These are phyloP conservation scores for Mucor mucedo DNA, from an alignment of 371 early-diverging fungal species.

Conservation along the genomic window DNA sequence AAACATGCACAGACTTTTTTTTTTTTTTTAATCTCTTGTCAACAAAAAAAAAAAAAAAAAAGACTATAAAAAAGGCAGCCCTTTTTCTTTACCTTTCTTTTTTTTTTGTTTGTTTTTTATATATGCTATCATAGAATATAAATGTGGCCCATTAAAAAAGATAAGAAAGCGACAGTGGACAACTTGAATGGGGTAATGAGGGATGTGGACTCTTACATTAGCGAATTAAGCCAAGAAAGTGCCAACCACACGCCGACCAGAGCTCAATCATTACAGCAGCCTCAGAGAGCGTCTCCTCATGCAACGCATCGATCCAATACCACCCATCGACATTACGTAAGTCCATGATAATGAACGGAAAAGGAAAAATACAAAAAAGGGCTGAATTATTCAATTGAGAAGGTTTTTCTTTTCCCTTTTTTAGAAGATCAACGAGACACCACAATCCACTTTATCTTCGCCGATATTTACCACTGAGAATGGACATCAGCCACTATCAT, in stretches of 20 bases:
- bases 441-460: not conserved
- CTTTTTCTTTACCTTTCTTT: too few relatives aligned
- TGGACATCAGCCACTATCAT: not conserved
- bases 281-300: slow-evolving; percentile 3
- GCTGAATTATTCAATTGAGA: too few relatives aligned
- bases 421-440: not conserved
- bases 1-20: too few relatives aligned
- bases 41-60: too few relatives aligned
- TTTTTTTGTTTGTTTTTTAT: too few relatives aligned
- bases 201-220: slow-evolving; percentile 31
- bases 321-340: slow-evolving; percentile 4
- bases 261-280: slow-evolving; percentile 19
- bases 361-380: too few relatives aligned
- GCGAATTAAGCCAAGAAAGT: slow-evolving; percentile 19
- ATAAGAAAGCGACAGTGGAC: not conserved
- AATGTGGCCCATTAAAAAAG: not conserved
- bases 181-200: slow-evolving; percentile 19
- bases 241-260: slow-evolving; percentile 3
- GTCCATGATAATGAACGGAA: too few relatives aligned
- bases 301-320: slow-evolving; percentile 11
- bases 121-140: too few relatives aligned
- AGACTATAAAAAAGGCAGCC: too few relatives aligned
- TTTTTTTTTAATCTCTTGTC: too few relatives aligned
- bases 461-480: not conserved
- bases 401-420: not conserved